These are phyloP conservation scores for Hemisphaericaspora xylanilytica DNA, from an alignment of 1,139 yeast genomes.

Conservation along the genomic window DNA sequence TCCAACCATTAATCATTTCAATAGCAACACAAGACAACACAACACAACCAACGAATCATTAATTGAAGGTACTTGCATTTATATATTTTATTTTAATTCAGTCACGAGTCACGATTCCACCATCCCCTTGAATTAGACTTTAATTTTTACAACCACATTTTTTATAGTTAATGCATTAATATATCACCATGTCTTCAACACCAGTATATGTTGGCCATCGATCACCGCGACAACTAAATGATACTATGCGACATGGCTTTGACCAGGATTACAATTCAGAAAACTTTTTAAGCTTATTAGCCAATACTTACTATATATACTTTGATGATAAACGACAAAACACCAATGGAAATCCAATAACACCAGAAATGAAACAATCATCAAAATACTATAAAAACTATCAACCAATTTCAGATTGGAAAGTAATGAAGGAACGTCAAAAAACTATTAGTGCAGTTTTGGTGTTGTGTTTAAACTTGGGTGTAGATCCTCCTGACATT, in stretches of 20 bases:
- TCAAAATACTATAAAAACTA: constrained; percentile 49
- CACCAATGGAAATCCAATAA: constrained; percentile 84
- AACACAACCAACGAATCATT: no score
- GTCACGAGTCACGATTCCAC: no score
- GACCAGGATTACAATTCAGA: constrained; percentile 66
- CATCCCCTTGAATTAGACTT: not conserved
- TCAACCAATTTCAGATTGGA: constrained; percentile 86
- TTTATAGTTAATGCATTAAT: not conserved
- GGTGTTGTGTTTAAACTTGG: constrained; percentile 83
- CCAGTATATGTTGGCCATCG: constrained; percentile 28
- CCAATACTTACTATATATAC: constrained; percentile 72
- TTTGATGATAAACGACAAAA: constrained; percentile 89
- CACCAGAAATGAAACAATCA: constrained; percentile 47
- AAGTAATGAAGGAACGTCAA: constrained; percentile 82
- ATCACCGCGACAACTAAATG: constrained; percentile 47
- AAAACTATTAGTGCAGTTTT: constrained; percentile 95
- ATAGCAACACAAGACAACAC: no score
- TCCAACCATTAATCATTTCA: no score
- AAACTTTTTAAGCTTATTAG: constrained; percentile 62
- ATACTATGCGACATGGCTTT: constrained; percentile 75
- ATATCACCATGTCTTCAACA: constrained; percentile 3
- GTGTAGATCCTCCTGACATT: constrained; percentile 97
- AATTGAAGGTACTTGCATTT: no score
- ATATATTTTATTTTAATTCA: no score
- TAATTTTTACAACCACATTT: not conserved